phyloP scores from a whole-genome alignment of 345 rosid species.

The Abelmoschus esculentus region DNA sequence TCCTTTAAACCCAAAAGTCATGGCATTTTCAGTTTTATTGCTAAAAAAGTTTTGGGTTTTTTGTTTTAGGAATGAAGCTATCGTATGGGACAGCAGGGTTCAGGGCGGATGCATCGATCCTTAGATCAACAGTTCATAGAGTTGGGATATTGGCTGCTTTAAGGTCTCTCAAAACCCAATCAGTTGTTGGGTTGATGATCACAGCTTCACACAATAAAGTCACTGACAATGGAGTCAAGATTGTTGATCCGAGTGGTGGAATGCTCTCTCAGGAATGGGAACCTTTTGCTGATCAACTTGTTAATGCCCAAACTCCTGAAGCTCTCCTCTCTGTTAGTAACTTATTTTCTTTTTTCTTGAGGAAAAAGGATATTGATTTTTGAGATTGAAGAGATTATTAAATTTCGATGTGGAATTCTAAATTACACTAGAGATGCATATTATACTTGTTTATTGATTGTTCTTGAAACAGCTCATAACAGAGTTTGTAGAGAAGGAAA shows the following conservation, averaged over 20 bases:
- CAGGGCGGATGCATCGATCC: conserved; percentile 66
- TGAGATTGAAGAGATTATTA: not conserved
- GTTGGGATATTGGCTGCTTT: conserved; percentile 81
- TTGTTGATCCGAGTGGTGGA: conserved; percentile 74
- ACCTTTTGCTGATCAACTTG: conserved; percentile 80
- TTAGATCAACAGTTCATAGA: conserved; percentile 63
- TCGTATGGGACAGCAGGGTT: conserved; percentile 92
- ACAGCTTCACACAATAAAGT: conserved; percentile 87
- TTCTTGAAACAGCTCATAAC: conserved; percentile 37
- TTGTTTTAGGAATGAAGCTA: conserved; percentile 42
- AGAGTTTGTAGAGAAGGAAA: conserved; percentile 58
- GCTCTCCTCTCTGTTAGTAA: conserved; percentile 41
- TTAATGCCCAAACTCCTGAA: conserved; percentile 49
- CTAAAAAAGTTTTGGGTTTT: not conserved
- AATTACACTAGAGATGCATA: not conserved
- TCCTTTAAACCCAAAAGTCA: not conserved
- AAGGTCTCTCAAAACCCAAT: conserved; percentile 40
- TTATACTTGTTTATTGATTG: conserved; percentile 2
- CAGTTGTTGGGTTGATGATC: conserved; percentile 77
- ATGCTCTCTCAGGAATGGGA: conserved; percentile 96
- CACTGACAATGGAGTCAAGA: conserved; percentile 83
- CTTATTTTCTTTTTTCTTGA: not conserved
- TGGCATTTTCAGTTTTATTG: not conserved
- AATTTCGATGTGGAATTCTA: not conserved
- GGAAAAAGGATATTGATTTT: no score